Conservation (phyloP, 1,284 basidiomycete species). For the Naganishia cerealis region DNA sequence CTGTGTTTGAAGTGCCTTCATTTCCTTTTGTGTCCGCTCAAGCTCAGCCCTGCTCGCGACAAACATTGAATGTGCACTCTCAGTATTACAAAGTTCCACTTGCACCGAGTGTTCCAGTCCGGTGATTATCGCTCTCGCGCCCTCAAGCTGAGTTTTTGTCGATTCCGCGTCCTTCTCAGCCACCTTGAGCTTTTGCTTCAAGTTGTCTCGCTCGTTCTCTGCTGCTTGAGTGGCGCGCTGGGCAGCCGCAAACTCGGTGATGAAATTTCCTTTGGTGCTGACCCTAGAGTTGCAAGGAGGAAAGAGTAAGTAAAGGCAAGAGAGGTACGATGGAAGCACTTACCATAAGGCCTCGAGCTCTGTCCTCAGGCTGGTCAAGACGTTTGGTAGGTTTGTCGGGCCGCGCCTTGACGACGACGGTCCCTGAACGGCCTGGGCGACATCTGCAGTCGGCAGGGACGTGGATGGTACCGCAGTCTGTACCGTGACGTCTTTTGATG, state of each 20-base stretch:
- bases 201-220: conserved; percentile 1
- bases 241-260: background rate
- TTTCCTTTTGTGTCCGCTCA: background rate
- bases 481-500: background rate
- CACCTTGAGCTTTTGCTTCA: background rate
- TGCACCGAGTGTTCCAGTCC: background rate
- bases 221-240: background rate
- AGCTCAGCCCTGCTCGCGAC: background rate
- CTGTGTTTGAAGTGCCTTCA: background rate
- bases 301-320: background rate
- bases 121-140: background rate
- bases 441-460: background rate
- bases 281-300: background rate
- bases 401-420: background rate
- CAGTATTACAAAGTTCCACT: background rate
- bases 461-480: background rate
- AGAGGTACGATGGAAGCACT: background rate
- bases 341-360: conserved; percentile 4
- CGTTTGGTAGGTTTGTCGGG: background rate
- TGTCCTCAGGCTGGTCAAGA: background rate
- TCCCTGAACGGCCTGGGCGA: background rate
- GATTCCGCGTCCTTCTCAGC: background rate
- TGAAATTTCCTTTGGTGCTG: background rate
- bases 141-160: background rate
- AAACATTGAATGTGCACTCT: background rate